phyloP scores from a whole-genome alignment of 2,329 filamentous ascomycete genomes.

The Pseudogymnoascus sp. region DNA sequence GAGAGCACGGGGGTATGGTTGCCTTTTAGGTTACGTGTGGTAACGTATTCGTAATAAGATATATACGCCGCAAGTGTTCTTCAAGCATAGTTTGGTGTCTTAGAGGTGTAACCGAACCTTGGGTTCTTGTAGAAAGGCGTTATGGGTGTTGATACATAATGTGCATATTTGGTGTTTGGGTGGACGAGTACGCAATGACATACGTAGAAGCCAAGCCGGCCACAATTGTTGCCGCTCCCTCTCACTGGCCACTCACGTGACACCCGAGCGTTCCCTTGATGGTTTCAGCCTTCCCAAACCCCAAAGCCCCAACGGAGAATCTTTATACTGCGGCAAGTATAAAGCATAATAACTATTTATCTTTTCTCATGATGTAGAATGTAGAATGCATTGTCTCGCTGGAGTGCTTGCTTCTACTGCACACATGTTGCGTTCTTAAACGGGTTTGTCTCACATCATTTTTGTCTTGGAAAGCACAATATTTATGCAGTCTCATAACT shows the following conservation, averaged over 20 bases:
- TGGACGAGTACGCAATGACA: slow-evolving; percentile 4
- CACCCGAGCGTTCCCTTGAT: not conserved
- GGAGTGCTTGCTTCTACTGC: not conserved
- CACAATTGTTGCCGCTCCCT: slow-evolving; percentile 3
- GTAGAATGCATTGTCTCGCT: not conserved
- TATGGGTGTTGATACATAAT: not conserved
- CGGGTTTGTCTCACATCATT: not conserved
- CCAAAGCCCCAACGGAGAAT: not conserved
- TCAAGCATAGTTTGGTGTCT: not conserved
- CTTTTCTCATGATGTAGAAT: not conserved
- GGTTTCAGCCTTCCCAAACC: not conserved
- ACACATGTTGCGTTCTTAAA: not conserved
- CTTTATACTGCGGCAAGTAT: not conserved
- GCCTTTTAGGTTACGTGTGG: not conserved
- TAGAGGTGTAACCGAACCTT: not conserved
- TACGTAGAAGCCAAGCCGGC: not conserved
- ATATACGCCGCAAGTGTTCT: not conserved
- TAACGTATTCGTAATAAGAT: not conserved
- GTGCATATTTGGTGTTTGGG: not conserved
- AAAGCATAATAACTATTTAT: not conserved
- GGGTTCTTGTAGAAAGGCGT: not conserved
- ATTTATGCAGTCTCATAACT: not conserved
- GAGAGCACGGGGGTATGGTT: not conserved
- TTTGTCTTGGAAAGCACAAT: not conserved
- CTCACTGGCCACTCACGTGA: not conserved